Base-by-base conservation (phyloP, 495 filamentous ascomycete genomes). In the Podospora comata region DNA sequence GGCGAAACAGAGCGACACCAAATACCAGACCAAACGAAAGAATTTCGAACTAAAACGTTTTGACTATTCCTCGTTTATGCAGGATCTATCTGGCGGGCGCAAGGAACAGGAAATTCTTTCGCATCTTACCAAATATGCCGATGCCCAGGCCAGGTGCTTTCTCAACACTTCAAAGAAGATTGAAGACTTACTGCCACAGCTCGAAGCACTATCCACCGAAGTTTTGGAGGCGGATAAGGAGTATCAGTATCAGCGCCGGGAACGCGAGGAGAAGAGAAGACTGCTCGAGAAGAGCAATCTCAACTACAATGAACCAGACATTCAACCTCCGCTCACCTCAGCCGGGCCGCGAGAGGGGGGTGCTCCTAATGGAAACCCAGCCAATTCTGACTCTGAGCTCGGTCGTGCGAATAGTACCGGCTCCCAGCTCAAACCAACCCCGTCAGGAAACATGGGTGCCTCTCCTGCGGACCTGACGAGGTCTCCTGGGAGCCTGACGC, bases 51-150 rank as follows among this genome's bases (percentile, higher is more conserved):
- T 99, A 54, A 97, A 93, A 79, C 90, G 96, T 11, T 99, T 99
- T 68, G 95, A 99, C 79, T 99, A 99, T 78, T 97, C 93, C 19
- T 96, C 93, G 13, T 99, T 98, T 76, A 97, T 99, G 93, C 94
- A 97, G 68, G 95, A 99, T 81, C 84, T 99, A 13, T 95, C 97
- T 72, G 95, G 95, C 27, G 95, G 95, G 32, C 91, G 95, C 67
- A 98, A 98, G 74, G 96, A 99, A 71, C 95, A 98, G 76, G 95
- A 98, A 76, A 91, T 99, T 23, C 82, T 99, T 26, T 98, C 96
- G 16, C 93, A 97, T 76, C 83, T 99, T 55, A 98, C 95, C 20
- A 94, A 91, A 76, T 99, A 93, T 77, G 95, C 95, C 3, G 93
- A 97, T 76, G 88, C 89, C 5, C 95, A 99, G 76, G 91, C 96